A percentile compares a stretch with the other conserved stretches of the same genome.
Conservation (phyloP, 2,329 filamentous ascomycete genomes). For the Trichoderma aggressivum region DNA sequence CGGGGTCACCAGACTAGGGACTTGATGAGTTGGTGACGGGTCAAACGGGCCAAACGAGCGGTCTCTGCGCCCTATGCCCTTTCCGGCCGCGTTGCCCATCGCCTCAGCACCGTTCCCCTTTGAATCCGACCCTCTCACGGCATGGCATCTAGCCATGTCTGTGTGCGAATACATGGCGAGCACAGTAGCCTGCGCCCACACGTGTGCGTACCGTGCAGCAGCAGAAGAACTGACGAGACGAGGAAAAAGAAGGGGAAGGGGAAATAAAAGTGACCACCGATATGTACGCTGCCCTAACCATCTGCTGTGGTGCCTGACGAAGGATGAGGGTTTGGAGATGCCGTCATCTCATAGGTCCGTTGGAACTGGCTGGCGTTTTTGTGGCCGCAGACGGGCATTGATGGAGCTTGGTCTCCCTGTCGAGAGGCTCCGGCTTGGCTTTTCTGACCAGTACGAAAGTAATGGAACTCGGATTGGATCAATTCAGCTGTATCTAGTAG, state of each 20-base stretch:
- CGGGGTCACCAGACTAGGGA: conserved; percentile 20
- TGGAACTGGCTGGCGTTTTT: not conserved
- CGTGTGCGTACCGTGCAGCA: conserved; percentile 3
- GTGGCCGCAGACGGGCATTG: not conserved
- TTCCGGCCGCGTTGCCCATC: conserved; percentile 11
- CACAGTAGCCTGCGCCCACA: conserved; percentile 1
- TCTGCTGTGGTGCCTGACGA: conserved; percentile 21
- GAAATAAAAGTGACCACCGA: not conserved
- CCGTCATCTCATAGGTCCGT: not conserved
- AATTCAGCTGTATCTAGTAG: not conserved
- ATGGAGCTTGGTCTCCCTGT: not conserved
- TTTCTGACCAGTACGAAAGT: not conserved
- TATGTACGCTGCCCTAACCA: conserved; percentile 14
- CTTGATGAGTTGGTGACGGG: conserved; percentile 19
- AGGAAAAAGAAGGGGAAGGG: not conserved
- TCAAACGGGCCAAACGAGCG: conserved; percentile 19
- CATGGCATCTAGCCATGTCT: not conserved
- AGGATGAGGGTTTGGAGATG: conserved; percentile 10
- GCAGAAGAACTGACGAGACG: not conserved
- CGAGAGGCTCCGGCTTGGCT: not conserved
- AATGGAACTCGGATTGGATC: not conserved
- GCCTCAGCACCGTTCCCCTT: conserved; percentile 10
- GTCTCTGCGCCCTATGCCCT: conserved; percentile 18
- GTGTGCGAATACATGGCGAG: not conserved
- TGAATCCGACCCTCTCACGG: conserved; percentile 13